Percentiles rank a stretch among this genome's conserved stretches.
Evolutionary conservation across 495 filamentous ascomycete species (phyloP).

Genomic region (Elaphomyces granulatus): DNA sequence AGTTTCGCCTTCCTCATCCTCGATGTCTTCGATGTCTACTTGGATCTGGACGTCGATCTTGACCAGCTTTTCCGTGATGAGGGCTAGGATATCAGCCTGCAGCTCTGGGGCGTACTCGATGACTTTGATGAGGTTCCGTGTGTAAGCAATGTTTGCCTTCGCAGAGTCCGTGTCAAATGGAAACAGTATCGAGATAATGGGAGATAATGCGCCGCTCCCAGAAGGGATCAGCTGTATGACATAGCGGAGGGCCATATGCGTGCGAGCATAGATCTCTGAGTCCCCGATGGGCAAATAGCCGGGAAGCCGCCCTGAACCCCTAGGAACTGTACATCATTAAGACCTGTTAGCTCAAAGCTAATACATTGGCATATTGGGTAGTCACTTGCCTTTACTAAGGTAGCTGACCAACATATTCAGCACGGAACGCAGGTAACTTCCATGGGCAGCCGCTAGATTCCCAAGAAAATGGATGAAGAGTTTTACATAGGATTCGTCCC

Average conservation of each 20-base stretch:
- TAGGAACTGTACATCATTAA: conserved; percentile 15
- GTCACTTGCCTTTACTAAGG: conserved; percentile 40
- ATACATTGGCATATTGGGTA: background rate
- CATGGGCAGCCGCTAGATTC: conserved; percentile 66
- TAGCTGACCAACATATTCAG: conserved; percentile 68
- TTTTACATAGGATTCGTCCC: conserved; percentile 65
- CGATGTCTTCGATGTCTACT: conserved; percentile 75
- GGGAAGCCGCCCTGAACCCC: conserved; percentile 40
- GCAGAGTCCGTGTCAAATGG: conserved; percentile 61
- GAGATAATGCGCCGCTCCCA: conserved; percentile 52
- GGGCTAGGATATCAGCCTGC: conserved; percentile 63
- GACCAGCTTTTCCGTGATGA: conserved; percentile 71
- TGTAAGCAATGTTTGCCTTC: conserved; percentile 57
- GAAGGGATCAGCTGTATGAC: conserved; percentile 65
- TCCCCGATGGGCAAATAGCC: conserved; percentile 44
- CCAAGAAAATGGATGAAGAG: conserved; percentile 69
- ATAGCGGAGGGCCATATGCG: conserved; percentile 62
- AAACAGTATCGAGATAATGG: conserved; percentile 50
- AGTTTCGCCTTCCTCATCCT: conserved; percentile 51
- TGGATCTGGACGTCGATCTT: conserved; percentile 93
- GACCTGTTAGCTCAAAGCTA: conserved; percentile 1
- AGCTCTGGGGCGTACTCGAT: conserved; percentile 64
- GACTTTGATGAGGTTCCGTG: conserved; percentile 62
- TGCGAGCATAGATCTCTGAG: conserved; percentile 46
- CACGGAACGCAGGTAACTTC: conserved; percentile 45